These are phyloP conservation scores for Thielaviopsis ethacetica DNA, from an alignment of 2,329 filamentous ascomycete species.

Conservation along the genomic window DNA sequence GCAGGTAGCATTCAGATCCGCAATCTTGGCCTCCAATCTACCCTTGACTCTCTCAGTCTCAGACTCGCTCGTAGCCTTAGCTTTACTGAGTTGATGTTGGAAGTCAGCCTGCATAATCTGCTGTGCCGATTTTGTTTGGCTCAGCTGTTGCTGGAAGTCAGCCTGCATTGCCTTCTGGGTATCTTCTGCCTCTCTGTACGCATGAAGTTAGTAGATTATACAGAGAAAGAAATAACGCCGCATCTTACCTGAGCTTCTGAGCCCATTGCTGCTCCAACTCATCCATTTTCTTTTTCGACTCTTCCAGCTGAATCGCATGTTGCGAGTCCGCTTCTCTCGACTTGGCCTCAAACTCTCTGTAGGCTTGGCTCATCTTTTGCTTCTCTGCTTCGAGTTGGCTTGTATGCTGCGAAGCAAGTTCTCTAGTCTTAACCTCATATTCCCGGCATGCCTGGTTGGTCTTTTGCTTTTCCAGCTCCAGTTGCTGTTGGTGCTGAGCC, in stretches of 20 bases:
- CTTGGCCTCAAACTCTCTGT: constrained; percentile 6
- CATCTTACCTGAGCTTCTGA: constrained; percentile 9
- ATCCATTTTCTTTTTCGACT: constrained; percentile 15
- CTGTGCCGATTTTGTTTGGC: constrained; percentile 20
- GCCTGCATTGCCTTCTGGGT: constrained; percentile 13
- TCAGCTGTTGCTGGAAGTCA: constrained; percentile 27
- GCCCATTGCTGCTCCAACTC: constrained; percentile 12
- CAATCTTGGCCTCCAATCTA: constrained; percentile 41
- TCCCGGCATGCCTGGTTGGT: constrained; percentile 2
- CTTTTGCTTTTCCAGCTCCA: constrained; percentile 6
- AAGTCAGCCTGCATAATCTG: constrained; percentile 17
- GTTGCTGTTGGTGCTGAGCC: constrained; percentile 15
- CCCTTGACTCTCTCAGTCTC: constrained; percentile 33
- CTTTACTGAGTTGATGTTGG: constrained; percentile 27
- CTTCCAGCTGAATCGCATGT: constrained; percentile 1
- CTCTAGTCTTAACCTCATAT: constrained; percentile 4
- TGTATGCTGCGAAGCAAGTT: background rate
- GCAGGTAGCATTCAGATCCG: constrained; percentile 45
- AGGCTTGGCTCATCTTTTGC: constrained; percentile 10
- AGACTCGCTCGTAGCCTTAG: constrained; percentile 29
- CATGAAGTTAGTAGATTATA: background rate
- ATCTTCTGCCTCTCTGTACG: background rate
- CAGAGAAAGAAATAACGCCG: background rate
- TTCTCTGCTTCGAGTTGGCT: constrained; percentile 13
- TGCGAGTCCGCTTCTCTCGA: background rate